phyloP scores from a whole-genome alignment of 2,329 filamentous ascomycete species.

The Uncinocarpus reesii region DNA sequence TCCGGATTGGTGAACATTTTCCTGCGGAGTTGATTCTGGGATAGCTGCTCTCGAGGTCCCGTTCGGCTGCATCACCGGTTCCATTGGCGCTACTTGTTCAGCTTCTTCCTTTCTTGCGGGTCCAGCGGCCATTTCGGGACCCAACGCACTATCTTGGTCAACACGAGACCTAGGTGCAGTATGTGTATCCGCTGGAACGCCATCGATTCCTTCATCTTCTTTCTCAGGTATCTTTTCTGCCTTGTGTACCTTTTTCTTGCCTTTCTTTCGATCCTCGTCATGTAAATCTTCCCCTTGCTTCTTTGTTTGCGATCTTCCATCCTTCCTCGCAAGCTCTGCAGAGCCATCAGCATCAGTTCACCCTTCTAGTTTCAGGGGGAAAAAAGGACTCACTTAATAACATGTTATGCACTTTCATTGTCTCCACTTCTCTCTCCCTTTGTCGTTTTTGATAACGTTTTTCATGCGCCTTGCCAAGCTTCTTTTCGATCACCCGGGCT shows the following conservation, averaged over 20 bases:
- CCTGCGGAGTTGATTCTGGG: background rate
- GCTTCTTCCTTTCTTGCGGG: conserved; percentile 1
- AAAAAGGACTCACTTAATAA: conserved; percentile 6
- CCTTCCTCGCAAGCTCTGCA: background rate
- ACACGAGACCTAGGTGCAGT: background rate
- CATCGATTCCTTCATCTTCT: background rate
- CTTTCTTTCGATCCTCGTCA: background rate
- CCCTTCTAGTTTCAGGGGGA: background rate
- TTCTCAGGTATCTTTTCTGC: background rate
- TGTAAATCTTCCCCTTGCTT: background rate
- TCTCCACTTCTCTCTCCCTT: conserved; percentile 11
- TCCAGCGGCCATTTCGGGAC: background rate
- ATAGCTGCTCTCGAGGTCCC: background rate
- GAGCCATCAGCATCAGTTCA: background rate
- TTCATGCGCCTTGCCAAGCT: conserved; percentile 10
- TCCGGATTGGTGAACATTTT: background rate
- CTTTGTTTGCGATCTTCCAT: background rate
- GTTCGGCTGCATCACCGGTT: background rate
- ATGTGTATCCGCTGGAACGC: background rate
- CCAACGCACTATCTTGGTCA: background rate
- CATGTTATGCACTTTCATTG: conserved; percentile 3
- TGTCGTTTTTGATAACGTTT: background rate
- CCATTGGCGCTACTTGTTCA: background rate
- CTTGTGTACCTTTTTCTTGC: background rate
- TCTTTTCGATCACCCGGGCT: conserved; percentile 6